Conservation (phyloP, 2,329 filamentous ascomycete species). For the Sclerotinia sclerotiorum region DNA sequence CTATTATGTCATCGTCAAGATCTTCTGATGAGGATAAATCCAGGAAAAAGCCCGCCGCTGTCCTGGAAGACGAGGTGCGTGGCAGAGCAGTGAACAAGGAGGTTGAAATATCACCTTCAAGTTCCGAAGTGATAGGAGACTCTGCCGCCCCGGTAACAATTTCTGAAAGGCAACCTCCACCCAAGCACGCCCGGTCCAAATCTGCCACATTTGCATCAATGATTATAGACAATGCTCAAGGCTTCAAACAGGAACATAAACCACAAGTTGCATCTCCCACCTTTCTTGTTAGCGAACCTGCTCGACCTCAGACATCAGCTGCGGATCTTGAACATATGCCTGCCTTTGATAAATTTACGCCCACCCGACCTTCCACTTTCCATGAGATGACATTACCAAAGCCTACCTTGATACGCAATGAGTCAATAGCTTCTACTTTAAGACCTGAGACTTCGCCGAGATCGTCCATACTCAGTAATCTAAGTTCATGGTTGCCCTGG, state of each 20-base stretch:
- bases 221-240: slow-evolving; percentile 45
- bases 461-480: slow-evolving; percentile 34
- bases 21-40: slow-evolving; percentile 62
- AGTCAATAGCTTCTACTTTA: slow-evolving; percentile 35
- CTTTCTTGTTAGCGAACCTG: slow-evolving; percentile 54
- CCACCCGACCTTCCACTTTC: slow-evolving; percentile 27
- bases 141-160: slow-evolving; percentile 25
- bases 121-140: slow-evolving; percentile 23
- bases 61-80: slow-evolving; percentile 55
- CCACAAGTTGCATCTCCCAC: slow-evolving; percentile 43
- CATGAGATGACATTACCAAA: slow-evolving; percentile 32
- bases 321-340: slow-evolving; percentile 34
- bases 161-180: slow-evolving; percentile 27
- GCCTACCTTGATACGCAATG: slow-evolving; percentile 34
- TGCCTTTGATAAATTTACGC: slow-evolving; percentile 25
- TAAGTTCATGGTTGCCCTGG: slow-evolving; percentile 40
- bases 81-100: slow-evolving; percentile 48
- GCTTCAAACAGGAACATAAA: slow-evolving; percentile 38
- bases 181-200: slow-evolving; percentile 41
- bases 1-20: slow-evolving; percentile 65
- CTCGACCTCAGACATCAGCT: slow-evolving; percentile 56
- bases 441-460: slow-evolving; percentile 27
- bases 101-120: slow-evolving; percentile 21
- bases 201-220: slow-evolving; percentile 49
- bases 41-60: slow-evolving; percentile 56